Evolutionary conservation across 106 monocot species (phyloP), one percentile per base, ranked within the genome.

Genomic region (Cymbidium sinense): DNA sequence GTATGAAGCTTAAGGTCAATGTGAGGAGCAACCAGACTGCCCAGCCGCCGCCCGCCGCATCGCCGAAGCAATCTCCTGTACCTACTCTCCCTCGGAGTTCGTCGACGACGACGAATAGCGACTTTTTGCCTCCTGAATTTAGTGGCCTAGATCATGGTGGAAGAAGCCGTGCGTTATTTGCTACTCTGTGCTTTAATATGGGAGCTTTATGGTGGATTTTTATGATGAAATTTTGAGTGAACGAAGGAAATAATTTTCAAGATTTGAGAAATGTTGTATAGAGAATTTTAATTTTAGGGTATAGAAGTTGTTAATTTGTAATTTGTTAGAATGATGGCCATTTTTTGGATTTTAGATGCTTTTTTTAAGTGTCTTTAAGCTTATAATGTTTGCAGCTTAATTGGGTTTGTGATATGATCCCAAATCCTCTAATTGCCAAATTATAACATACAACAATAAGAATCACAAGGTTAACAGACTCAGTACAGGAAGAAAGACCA

Each of bases 1-100:
- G 78, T 0, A 78, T 78, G 78, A 64, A 61, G 78, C 37, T 78
- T 29, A 8, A 10, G 4, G 62, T 44, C 17, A 21, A 23, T 18
- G 78, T 78, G 2, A n/a, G 28, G 39, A 69, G 35, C 11, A 36
- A 36, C 18, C 20, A 25, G 0, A n/a, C 25, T 7, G 25, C 23
- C 0, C 13, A 37, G 25, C 11, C 31, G 18, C 10, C 78, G 0
- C 10, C 11, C 7, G 52, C 65, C 10, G 65, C 65, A 21, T 33
- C 72, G 37, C 37, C 72, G 37, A 30, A 67, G 67, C 9, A 10
- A 3, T 67, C 67, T 67, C 30, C 67, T 1, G 1, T 13, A 30
- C 7, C 9, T 67, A 13, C 37, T 73, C 39, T 41, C 21, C 72
- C 36, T 20, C 72, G 31, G 72, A 37, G 4, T 3, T 2, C 37